Conservation (phyloP, 208 protist genomes). For the Leishmania mexicana region DNA sequence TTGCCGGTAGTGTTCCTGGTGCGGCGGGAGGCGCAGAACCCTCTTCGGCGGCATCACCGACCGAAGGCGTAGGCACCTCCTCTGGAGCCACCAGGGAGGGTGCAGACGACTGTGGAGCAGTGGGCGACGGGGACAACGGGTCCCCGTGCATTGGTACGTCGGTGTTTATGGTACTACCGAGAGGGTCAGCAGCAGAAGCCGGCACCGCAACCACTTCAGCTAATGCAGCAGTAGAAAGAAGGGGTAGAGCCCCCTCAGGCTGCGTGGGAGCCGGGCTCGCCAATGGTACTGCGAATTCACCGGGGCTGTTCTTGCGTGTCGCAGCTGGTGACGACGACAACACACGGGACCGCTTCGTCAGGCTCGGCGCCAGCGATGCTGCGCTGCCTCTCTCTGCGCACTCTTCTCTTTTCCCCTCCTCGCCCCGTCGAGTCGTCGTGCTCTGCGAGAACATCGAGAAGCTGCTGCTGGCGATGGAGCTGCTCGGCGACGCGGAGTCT, state of each 20-base stretch:
- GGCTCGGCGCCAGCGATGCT: not conserved
- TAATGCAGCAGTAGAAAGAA: not conserved
- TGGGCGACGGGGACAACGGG: not conserved
- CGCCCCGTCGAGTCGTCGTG: not conserved
- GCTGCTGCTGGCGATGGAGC: conserved; percentile 32
- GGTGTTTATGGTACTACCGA: not conserved
- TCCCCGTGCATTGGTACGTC: not conserved
- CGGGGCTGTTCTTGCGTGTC: not conserved
- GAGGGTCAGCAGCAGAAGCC: not conserved
- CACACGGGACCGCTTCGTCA: not conserved
- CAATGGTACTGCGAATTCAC: too few species aligned
- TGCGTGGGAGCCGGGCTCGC: not conserved
- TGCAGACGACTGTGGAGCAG: not conserved
- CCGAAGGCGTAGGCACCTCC: not conserved
- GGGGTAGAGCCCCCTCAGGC: not conserved
- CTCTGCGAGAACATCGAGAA: conserved; percentile 29
- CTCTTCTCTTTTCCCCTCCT: not conserved
- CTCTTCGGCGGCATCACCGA: not conserved
- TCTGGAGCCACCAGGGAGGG: not conserved
- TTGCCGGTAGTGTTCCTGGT: not conserved
- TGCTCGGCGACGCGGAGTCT: not conserved
- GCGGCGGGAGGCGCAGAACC: not conserved
- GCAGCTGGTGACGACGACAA: not conserved
- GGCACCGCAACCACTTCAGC: not conserved
- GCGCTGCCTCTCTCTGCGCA: not conserved